Evolutionary conservation across 2,329 filamentous ascomycete species (phyloP).

Genomic region (Rachicladosporium sp.): DNA sequence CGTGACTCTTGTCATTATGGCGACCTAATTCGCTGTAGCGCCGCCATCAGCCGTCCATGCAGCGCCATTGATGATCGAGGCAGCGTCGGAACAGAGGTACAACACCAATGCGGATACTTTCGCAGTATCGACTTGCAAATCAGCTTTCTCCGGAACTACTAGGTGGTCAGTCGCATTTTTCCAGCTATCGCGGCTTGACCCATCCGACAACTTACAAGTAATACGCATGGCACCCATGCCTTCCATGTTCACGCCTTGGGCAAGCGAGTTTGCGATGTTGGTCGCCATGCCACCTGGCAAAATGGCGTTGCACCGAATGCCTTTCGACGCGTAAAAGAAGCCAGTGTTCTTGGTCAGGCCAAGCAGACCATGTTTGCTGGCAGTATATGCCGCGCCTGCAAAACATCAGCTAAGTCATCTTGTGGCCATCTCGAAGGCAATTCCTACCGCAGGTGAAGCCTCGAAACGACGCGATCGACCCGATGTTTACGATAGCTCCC

Average conservation of each 20-base stretch:
- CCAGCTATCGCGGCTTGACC: not conserved
- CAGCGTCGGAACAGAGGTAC: conserved; percentile 22
- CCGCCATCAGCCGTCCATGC: conserved; percentile 16
- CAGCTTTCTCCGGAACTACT: too few relatives aligned
- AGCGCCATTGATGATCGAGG: conserved; percentile 23
- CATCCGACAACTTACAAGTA: conserved; percentile 11
- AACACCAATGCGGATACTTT: conserved; percentile 11
- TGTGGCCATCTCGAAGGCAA: conserved; percentile 1
- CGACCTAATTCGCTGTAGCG: conserved; percentile 11
- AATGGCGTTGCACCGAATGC: conserved; percentile 38
- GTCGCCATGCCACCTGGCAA: conserved; percentile 42
- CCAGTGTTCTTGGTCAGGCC: conserved; percentile 48
- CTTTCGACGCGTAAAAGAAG: conserved; percentile 41
- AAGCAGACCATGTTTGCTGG: conserved; percentile 42
- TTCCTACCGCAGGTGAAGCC: conserved; percentile 30
- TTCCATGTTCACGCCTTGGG: conserved; percentile 18
- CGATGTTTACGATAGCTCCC: conserved; percentile 43
- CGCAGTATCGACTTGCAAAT: too few relatives aligned
- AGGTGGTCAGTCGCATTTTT: not conserved
- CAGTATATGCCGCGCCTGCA: conserved; percentile 39
- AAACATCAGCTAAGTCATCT: conserved; percentile 7
- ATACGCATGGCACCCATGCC: conserved; percentile 15
- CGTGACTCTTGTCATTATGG: too few relatives aligned
- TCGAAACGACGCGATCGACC: conserved; percentile 33
- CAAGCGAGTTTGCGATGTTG: conserved; percentile 39